These are phyloP conservation scores for Glycine tomentella DNA, from an alignment of 306 rosid species.

Conservation along the genomic window DNA sequence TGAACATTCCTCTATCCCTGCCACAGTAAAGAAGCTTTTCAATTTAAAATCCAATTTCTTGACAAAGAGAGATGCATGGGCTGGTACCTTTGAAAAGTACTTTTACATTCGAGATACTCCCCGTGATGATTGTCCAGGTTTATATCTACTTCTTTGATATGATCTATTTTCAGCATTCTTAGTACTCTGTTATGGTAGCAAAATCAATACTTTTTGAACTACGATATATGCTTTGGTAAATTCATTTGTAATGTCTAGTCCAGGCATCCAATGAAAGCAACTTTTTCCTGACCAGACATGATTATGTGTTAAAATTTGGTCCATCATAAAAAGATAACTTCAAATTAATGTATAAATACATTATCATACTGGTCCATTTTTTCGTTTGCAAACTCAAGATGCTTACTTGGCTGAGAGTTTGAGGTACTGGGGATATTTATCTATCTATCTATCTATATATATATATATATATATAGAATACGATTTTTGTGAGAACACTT, in stretches of 20 bases:
- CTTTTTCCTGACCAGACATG: background rate
- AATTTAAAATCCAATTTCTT: conserved; percentile 92
- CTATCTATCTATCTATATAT: too few relatives aligned
- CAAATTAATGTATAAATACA: background rate
- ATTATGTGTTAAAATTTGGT: background rate
- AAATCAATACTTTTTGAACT: background rate
- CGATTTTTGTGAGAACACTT: too few relatives aligned
- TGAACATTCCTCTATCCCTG: conserved; percentile 92
- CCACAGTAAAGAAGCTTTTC: conserved; percentile 93
- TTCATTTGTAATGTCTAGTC: background rate
- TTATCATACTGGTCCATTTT: conserved; percentile 4
- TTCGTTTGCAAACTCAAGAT: background rate
- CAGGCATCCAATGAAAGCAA: conserved; percentile 6
- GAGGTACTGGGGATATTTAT: background rate
- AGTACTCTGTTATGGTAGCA: background rate
- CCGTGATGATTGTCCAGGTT: conserved; percentile 96
- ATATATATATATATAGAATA: too few relatives aligned
- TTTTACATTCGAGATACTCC: conserved; percentile 77
- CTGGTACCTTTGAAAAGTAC: conserved; percentile 86
- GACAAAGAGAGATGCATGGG: conserved; percentile 99
- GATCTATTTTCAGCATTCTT: conserved; percentile 2
- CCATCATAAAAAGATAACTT: conserved; percentile 2
- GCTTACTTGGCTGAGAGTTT: background rate
- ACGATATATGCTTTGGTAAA: background rate
- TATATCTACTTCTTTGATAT: conserved; percentile 29